Base-by-base conservation (phyloP, 2,329 filamentous ascomycete genomes). In the Shiraia sp. region DNA sequence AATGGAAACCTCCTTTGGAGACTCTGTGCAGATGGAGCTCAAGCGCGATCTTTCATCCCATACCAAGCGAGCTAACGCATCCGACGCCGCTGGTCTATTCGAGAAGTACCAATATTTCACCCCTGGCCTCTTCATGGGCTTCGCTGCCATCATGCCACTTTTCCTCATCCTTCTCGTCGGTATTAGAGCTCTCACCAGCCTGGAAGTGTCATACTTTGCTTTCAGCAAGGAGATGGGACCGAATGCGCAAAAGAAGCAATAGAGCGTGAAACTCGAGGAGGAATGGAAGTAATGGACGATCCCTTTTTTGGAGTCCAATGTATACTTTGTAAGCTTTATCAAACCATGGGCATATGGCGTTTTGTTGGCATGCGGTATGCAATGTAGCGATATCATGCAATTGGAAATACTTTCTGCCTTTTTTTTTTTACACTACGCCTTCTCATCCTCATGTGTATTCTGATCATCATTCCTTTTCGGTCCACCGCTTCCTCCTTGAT, bases 151-250 rank as follows among this genome's bases (percentile, higher is more conserved):
- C 3, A 68, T 93, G 13, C 68, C 96, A 27, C 78, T 96, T 34
- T 72, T 95, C 47, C 74, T 81, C 19, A 91, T 97, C 54, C 75
- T 96, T 5, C 85, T 86, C 53, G 85, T 91, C 42, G 93, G 87
- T 10, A 73, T 97, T 40, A 81, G 72, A 45, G 90, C 88, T 10
- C 77, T 97, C 10, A 76, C 81, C 6, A 92, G 89, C 55, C 78
- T 99, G 13, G 79, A 96, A 68, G 89, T 97, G 22, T 88, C 89
- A 1, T 97, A 97, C 69, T 90, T 88, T 50, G 90, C 93, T 2
- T 99, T 97, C 66, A 92, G 95, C 67, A 96, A 96, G 77, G 92
- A 96, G 58, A 95, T 90, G 78, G 89, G 90, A 0, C 88, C 90
- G n/a, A 78, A 83, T 26, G 87, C 87, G 23, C 88, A 95, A 72